Conservation (phyloP, 129 eudicot genomes). For the Heracleum sosnowskyi region DNA sequence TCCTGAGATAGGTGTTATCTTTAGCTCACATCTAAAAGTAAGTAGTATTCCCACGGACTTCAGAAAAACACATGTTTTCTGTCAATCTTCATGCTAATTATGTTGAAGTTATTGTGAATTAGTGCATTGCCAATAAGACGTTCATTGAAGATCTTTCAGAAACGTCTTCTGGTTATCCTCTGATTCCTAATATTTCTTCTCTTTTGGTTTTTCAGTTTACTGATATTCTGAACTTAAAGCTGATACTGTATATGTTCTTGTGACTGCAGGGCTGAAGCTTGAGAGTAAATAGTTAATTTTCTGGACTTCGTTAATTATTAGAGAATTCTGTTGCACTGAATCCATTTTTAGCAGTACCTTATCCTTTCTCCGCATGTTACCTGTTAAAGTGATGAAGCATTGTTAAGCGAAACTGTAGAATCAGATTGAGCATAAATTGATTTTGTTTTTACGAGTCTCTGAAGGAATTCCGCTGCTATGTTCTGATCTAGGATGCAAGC, state of each 20-base stretch:
- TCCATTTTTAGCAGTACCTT: slow-evolving; percentile 17
- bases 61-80: slow-evolving; percentile 6
- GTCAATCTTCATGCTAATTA: slow-evolving; percentile 18
- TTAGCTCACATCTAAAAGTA: slow-evolving; percentile 61
- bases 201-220: background rate
- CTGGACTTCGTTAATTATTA: slow-evolving; percentile 28
- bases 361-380: slow-evolving; percentile 26
- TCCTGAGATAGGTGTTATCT: slow-evolving; percentile 61
- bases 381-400: slow-evolving; percentile 30
- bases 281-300: slow-evolving; percentile 28
- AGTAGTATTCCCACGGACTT: slow-evolving; percentile 22
- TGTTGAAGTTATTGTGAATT: slow-evolving; percentile 10
- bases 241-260: background rate
- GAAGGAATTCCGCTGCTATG: slow-evolving; percentile 23
- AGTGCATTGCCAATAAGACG: slow-evolving; percentile 39
- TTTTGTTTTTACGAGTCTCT: slow-evolving; percentile 20
- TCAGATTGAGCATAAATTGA: slow-evolving; percentile 16
- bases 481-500: slow-evolving; percentile 13
- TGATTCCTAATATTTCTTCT: background rate
- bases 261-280: slow-evolving; percentile 47
- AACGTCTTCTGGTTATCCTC: slow-evolving; percentile 29
- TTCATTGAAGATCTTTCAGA: slow-evolving; percentile 33
- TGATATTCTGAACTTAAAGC: background rate
- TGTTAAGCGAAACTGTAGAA: slow-evolving; percentile 31
- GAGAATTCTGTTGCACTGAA: slow-evolving; percentile 30